Conservation (phyloP, 192 early-diverging fungal species). For the Hyaloraphidium curvatum region DNA sequence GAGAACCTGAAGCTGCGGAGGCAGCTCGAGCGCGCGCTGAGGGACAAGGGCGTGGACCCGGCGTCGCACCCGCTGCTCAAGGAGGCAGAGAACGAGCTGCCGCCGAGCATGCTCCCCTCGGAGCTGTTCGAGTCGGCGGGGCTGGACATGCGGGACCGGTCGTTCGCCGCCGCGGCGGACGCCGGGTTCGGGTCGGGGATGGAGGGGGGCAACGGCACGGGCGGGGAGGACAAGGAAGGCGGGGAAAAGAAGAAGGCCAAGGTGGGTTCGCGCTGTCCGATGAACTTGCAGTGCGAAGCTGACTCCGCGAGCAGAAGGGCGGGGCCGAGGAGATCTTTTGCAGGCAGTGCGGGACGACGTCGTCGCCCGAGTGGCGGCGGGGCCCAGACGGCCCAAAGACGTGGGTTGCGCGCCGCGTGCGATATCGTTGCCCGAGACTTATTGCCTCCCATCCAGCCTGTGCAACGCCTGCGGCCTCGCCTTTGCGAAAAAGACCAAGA, state of each 20-base stretch:
- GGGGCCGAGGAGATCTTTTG: constrained; percentile 21
- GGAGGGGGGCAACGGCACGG: constrained; percentile 1
- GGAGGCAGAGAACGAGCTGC: background rate
- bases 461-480: constrained; percentile 31
- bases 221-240: background rate
- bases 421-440: background rate
- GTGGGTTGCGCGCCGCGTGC: constrained; percentile 8
- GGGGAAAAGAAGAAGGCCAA: background rate
- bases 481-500: constrained; percentile 21
- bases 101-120: background rate
- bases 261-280: background rate
- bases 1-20: constrained; percentile 15
- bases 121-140: background rate
- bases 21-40: constrained; percentile 11
- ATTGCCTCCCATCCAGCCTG: constrained; percentile 6
- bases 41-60: background rate
- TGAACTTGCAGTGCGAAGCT: background rate
- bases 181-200: background rate
- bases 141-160: background rate
- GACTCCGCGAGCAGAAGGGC: background rate
- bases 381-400: constrained; percentile 27
- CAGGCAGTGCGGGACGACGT: constrained; percentile 25
- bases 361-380: constrained; percentile 25
- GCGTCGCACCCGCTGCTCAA: background rate
- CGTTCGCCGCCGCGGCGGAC: background rate